phyloP scores from a whole-genome alignment of 768 basidiomycete genomes.

The Termitomyces sp. region DNA sequence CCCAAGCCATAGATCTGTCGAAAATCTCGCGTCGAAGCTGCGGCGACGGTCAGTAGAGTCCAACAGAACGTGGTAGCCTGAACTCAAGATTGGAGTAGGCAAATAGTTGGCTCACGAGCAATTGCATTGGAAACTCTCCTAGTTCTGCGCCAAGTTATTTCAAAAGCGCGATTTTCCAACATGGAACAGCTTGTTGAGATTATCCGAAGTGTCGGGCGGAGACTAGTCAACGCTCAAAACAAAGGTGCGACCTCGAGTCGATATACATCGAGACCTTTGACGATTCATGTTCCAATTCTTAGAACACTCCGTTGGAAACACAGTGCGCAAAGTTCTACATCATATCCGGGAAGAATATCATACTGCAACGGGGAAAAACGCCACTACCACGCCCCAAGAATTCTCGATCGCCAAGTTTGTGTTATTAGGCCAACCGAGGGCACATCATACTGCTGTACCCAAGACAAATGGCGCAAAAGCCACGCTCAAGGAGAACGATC shows the following conservation, averaged over 20 bases:
- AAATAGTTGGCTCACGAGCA: constrained; percentile 86
- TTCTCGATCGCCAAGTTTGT: constrained; percentile 84
- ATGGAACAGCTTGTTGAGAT: constrained; percentile 82
- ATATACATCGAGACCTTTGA: neutral
- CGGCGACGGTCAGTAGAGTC: constrained; percentile 59
- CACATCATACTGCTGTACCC: constrained; percentile 31
- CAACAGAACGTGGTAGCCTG: neutral
- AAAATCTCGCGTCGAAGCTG: constrained; percentile 65
- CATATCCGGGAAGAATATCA: constrained; percentile 95
- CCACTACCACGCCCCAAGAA: constrained; percentile 32
- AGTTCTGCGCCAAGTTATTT: constrained; percentile 85
- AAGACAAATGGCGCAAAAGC: constrained; percentile 51
- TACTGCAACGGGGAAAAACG: constrained; percentile 59
- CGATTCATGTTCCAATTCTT: constrained; percentile 9
- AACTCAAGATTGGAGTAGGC: constrained; percentile 42
- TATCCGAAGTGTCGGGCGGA: constrained; percentile 75
- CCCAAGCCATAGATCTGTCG: constrained; percentile 56
- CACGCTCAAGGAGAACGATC: constrained; percentile 64
- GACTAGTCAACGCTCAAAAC: constrained; percentile 87
- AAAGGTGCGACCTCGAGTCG: constrained; percentile 65
- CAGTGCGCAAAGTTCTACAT: constrained; percentile 87
- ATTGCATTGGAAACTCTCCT: constrained; percentile 88
- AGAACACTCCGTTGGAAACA: constrained; percentile 97
- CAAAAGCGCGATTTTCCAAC: constrained; percentile 80
- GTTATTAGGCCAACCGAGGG: constrained; percentile 71